A percentile compares a stretch with the other conserved stretches of the same genome.
Conservation (phyloP, 2,329 filamentous ascomycete genomes). For the Fusarium sp. region DNA sequence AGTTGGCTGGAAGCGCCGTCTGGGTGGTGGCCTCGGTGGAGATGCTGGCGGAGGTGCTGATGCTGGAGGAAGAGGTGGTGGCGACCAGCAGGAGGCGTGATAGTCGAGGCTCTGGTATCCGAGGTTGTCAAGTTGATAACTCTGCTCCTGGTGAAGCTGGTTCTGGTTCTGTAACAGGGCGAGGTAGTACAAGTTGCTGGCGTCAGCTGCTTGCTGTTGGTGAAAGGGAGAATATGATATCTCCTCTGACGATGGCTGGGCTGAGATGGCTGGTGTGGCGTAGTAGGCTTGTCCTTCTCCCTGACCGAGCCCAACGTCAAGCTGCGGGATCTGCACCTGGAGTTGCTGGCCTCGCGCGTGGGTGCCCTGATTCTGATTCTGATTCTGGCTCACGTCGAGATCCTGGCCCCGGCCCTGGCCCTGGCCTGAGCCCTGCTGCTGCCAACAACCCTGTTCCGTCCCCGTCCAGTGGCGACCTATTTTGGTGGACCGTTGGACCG, state of each 20-base stretch:
- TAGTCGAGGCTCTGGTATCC: conserved; percentile 27
- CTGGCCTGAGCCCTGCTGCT: conserved; percentile 34
- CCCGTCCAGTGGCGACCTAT: conserved; percentile 33
- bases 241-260: conserved; percentile 21
- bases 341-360: conserved; percentile 39
- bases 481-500: conserved; percentile 44
- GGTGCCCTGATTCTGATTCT: conserved; percentile 39
- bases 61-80: conserved; percentile 30
- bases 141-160: conserved; percentile 19
- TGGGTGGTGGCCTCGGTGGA: conserved; percentile 36
- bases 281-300: conserved; percentile 38
- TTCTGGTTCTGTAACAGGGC: conserved; percentile 36
- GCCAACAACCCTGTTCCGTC: conserved; percentile 30
- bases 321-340: conserved; percentile 43
- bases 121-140: conserved; percentile 18
- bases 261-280: conserved; percentile 20
- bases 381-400: neutral
- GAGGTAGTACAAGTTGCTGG: conserved; percentile 33
- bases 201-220: conserved; percentile 11
- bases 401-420: conserved; percentile 32
- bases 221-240: conserved; percentile 30
- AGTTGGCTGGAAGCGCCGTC: conserved; percentile 43
- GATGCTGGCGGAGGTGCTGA: conserved; percentile 31
- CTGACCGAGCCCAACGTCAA: conserved; percentile 43
- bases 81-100: conserved; percentile 26